Evolutionary conservation across 2,329 filamentous ascomycete genomes (phyloP).

Genomic region (Fusarium coffeatum): DNA sequence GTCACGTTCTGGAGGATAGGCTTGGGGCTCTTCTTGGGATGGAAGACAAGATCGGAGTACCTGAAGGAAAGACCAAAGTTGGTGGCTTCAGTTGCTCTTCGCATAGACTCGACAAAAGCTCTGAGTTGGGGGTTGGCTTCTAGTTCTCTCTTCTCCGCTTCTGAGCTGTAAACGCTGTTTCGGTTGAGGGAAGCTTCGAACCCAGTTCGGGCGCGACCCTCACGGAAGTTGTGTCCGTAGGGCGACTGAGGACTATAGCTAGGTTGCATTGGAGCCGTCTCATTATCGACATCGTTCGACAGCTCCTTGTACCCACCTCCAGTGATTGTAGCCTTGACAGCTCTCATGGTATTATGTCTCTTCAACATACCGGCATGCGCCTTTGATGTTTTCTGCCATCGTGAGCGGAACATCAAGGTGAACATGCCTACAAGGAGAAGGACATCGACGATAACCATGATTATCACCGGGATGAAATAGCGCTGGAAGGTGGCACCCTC

Average conservation of each 20-base stretch:
- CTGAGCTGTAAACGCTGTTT: constrained; percentile 46
- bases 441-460: constrained; percentile 58
- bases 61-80: constrained; percentile 66
- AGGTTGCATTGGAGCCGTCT: constrained; percentile 51
- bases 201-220: constrained; percentile 44
- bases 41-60: constrained; percentile 62
- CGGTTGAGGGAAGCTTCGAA: constrained; percentile 54
- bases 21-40: constrained; percentile 57
- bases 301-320: constrained; percentile 51
- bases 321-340: constrained; percentile 47
- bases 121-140: constrained; percentile 54
- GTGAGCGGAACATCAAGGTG: constrained; percentile 34
- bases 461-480: constrained; percentile 56
- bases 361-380: constrained; percentile 27
- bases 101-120: constrained; percentile 65
- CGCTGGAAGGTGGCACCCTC: constrained; percentile 56
- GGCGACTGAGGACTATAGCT: constrained; percentile 42
- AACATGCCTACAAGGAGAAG: constrained; percentile 51
- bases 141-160: constrained; percentile 26
- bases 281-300: constrained; percentile 50
- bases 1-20: constrained; percentile 65
- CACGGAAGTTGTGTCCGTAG: constrained; percentile 25
- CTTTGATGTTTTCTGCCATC: constrained; percentile 33
- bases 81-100: constrained; percentile 61
- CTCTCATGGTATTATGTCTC: constrained; percentile 45